Conservation (phyloP, 768 basidiomycete species). For the Boletus reticuloceps region DNA sequence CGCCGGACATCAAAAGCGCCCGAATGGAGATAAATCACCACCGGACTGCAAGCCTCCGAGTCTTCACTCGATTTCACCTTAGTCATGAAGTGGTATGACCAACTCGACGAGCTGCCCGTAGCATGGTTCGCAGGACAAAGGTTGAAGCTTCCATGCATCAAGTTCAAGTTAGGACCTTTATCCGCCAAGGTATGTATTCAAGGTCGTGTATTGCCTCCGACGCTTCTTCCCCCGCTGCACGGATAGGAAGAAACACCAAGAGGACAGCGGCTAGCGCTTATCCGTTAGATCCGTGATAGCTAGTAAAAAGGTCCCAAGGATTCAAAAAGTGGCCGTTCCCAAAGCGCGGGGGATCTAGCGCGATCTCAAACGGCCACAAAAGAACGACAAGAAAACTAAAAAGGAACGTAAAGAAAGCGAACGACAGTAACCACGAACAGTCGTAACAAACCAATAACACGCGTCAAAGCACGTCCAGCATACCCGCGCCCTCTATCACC, state of each 20-base stretch:
- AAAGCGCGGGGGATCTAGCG: too few relatives aligned
- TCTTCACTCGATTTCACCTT: neutral
- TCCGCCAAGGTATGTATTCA: neutral
- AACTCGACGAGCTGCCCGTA: neutral
- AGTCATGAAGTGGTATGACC: neutral
- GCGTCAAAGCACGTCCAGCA: slow-evolving; percentile 8
- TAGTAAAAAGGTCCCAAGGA: too few relatives aligned
- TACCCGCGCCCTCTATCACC: neutral
- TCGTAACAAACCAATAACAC: too few relatives aligned
- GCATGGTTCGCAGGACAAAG: neutral
- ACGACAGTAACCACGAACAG: too few relatives aligned
- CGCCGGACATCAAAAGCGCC: neutral
- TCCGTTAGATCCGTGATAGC: too few relatives aligned
- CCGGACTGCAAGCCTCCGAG: neutral
- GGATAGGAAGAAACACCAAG: too few relatives aligned
- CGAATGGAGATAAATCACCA: neutral
- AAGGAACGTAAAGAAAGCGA: too few relatives aligned
- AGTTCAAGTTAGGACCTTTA: slow-evolving; percentile 1
- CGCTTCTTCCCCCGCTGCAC: too few relatives aligned
- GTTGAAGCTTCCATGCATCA: slow-evolving; percentile 9
- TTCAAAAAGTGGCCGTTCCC: too few relatives aligned
- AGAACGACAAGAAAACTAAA: too few relatives aligned
- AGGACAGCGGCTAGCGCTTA: neutral
- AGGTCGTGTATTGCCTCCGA: too few relatives aligned
- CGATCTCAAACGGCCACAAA: too few relatives aligned